Evolutionary conservation across 441 rosid species (phyloP), one percentile per base, ranked within the genome.

Genomic region (Populus hybrid): DNA sequence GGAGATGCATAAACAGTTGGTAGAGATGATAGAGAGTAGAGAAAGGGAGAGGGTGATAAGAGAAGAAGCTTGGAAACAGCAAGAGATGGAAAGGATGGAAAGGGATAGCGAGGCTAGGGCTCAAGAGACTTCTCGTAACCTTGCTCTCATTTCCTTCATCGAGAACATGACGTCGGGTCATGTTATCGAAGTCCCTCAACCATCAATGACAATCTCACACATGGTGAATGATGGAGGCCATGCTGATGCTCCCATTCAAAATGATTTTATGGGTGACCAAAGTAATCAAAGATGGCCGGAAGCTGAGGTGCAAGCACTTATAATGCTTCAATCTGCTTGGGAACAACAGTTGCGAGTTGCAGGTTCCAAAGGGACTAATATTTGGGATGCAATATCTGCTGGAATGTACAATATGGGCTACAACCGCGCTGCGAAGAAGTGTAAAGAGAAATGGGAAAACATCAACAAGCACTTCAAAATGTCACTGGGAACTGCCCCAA

Each of bases 391-490:
- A 80, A 83, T 91, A 88, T 92, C 97, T 34, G 80, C 36, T n/a
- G 83, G 81, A 69, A 88, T 92, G 97, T 75, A 28, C 12, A 78
- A 66, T 21, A 84, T 84, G 93, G 94, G 97, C 21, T 94, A 89
- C 81, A 73, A 76, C 38, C 84, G 92, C 28, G 88, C 84, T 67
- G 90, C 91, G 2, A 91, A 88, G 78, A 91, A 91, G 84, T 94
- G 98, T 34, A 92, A 86, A 86, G 97, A 90, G 85, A 94, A 92
- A 81, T 94, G 97, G 97, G 94, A 90, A 79, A 92, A 94, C 84
- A 91, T 92, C 81, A 91, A 89, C 82, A 90, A 90, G 86, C 91
- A 90, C 86, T 91, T 81, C 89, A 87, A 76, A 84, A 90, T 81
- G 82, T 80, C 89, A 5, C 73, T 74, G 71, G 94, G 71, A 67